Conservation (phyloP, 2,329 filamentous ascomycete species). For the Hymenoscyphus repandus region DNA sequence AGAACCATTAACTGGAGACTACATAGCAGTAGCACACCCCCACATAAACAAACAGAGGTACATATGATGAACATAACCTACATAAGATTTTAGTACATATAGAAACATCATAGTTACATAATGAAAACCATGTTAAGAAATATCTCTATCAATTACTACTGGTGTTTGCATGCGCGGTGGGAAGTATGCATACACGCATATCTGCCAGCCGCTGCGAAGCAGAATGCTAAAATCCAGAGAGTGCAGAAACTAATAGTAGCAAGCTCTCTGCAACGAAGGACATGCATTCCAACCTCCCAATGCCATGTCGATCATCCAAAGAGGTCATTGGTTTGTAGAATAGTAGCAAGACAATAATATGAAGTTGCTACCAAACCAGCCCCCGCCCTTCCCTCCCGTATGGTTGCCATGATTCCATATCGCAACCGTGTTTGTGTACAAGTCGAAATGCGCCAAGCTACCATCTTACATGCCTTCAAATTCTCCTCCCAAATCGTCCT, state of each 20-base stretch:
- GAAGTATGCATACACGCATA: background rate
- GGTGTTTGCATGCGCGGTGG: conserved; percentile 2
- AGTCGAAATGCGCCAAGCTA: conserved; percentile 2
- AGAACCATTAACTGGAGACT: no score
- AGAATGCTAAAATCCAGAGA: background rate
- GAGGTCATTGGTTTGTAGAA: conserved; percentile 12
- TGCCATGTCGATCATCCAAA: conserved; percentile 8
- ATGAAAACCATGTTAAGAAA: conserved; percentile 10
- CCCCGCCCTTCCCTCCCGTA: conserved; percentile 1
- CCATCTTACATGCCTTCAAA: conserved; percentile 83
- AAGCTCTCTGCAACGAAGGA: conserved; percentile 8
- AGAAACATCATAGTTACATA: background rate
- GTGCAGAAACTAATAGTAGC: conserved; percentile 21
- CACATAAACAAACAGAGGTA: no score
- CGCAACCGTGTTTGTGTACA: conserved; percentile 17
- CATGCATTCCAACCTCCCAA: conserved; percentile 3
- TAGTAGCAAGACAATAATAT: conserved; percentile 28
- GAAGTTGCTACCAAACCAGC: conserved; percentile 28
- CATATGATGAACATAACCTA: no score
- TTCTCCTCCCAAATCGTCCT: conserved; percentile 91
- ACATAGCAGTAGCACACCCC: no score
- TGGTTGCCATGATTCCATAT: background rate
- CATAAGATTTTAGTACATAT: no score
- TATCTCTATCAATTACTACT: conserved; percentile 23
- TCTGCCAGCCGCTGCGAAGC: background rate